Percentiles rank a stretch among this genome's conserved stretches.
Evolutionary conservation across 495 filamentous ascomycete species (phyloP).

Genomic region (Cryomyces antarcticus): DNA sequence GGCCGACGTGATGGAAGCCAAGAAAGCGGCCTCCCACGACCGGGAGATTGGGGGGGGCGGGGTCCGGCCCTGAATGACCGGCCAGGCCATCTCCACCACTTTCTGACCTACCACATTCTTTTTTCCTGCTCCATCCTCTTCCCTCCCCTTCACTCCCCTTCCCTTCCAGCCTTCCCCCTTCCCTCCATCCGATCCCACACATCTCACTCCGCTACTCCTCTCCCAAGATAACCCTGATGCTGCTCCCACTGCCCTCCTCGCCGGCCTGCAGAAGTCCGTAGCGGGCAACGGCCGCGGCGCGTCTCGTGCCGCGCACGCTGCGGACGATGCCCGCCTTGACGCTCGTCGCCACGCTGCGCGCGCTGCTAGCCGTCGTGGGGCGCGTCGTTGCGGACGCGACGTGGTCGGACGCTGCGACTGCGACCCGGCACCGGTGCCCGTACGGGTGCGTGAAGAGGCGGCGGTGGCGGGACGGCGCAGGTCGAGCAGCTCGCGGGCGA

Average conservation of each 20-base stretch:
- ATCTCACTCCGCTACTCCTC: not conserved
- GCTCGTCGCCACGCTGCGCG: not conserved
- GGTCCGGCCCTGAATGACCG: too few relatives aligned
- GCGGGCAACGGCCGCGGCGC: not conserved
- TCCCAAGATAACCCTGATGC: not conserved
- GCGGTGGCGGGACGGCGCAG: not conserved
- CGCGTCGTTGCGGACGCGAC: not conserved
- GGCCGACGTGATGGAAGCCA: too few relatives aligned
- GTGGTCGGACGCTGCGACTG: not conserved
- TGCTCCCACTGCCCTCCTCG: not conserved
- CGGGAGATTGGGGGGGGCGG: too few relatives aligned
- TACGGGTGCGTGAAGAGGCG: too few relatives aligned
- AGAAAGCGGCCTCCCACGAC: too few relatives aligned
- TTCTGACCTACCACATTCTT: too few relatives aligned
- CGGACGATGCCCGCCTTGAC: not conserved
- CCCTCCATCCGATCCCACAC: too few relatives aligned
- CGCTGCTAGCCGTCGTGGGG: not conserved
- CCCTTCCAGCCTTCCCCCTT: too few relatives aligned
- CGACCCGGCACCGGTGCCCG: too few relatives aligned
- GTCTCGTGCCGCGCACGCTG: not conserved
- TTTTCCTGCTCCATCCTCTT: too few relatives aligned
- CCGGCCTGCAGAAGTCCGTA: not conserved
- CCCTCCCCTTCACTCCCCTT: too few relatives aligned
- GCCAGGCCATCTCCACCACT: too few relatives aligned
- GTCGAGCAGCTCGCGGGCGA: not conserved